These are phyloP conservation scores for Heritiera fomes DNA, from an alignment of 345 rosid species.

Conservation along the genomic window DNA sequence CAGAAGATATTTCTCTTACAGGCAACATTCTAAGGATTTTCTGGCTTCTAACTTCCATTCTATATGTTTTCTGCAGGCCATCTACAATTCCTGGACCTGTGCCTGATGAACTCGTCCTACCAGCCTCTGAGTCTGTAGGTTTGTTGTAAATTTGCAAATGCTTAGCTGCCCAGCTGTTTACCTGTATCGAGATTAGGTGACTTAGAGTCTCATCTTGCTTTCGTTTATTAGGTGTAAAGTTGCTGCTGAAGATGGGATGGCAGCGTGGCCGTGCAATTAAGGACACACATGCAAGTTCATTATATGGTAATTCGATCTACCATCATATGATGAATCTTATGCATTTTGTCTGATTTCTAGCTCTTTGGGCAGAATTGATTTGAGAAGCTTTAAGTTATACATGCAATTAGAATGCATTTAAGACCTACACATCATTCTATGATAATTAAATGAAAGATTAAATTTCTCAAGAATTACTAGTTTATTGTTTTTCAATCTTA, in stretches of 20 bases:
- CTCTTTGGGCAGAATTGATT: neutral
- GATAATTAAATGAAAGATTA: neutral
- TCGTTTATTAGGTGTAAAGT: slow-evolving; percentile 63
- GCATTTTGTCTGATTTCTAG: neutral
- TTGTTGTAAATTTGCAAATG: slow-evolving; percentile 33
- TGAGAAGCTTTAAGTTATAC: neutral
- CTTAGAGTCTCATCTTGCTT: slow-evolving; percentile 24
- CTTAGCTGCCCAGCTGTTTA: neutral
- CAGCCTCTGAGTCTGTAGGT: slow-evolving; percentile 93
- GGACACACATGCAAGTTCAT: slow-evolving; percentile 59
- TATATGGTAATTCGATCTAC: slow-evolving; percentile 42
- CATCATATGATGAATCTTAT: neutral
- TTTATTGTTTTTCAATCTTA: slow-evolving; percentile 3
- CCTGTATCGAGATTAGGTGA: slow-evolving; percentile 2
- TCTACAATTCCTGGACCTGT: slow-evolving; percentile 94
- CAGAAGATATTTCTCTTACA: neutral
- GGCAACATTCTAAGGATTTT: neutral
- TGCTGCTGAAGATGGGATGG: slow-evolving; percentile 96
- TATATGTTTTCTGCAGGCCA: slow-evolving; percentile 50
- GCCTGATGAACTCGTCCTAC: slow-evolving; percentile 84
- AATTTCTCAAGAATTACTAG: neutral
- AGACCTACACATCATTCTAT: neutral
- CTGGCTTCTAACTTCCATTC: neutral
- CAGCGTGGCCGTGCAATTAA: slow-evolving; percentile 80
- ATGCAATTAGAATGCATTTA: neutral